Percentiles rank a stretch among this genome's conserved stretches.
These are phyloP conservation scores for Stereocaulon alpinum DNA, from an alignment of 495 filamentous ascomycete species.

Conservation along the genomic window DNA sequence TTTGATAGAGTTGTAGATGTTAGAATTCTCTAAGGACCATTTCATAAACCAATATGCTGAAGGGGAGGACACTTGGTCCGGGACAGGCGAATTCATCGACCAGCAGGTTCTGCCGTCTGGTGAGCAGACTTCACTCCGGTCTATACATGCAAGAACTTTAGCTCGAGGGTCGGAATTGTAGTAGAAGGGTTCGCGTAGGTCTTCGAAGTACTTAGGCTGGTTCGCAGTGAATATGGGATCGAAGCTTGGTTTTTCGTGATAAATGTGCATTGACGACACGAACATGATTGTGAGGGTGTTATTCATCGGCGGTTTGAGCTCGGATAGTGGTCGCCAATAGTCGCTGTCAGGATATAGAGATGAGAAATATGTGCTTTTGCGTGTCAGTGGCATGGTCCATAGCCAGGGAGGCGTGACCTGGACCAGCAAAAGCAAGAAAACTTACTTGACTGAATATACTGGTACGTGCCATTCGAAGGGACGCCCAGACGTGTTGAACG, in stretches of 20 bases:
- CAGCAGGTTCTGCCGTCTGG: constrained; percentile 19
- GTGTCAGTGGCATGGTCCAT: background rate
- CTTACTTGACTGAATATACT: constrained; percentile 21
- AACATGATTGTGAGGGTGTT: constrained; percentile 24
- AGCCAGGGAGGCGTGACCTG: background rate
- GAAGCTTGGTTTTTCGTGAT: constrained; percentile 15
- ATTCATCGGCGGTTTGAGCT: constrained; percentile 7
- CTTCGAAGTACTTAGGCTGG: constrained; percentile 1
- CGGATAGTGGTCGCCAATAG: constrained; percentile 17
- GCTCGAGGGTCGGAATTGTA: constrained; percentile 17
- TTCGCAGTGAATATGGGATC: constrained; percentile 23
- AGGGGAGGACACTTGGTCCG: background rate
- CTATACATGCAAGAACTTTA: constrained; percentile 19
- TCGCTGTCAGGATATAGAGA: constrained; percentile 2
- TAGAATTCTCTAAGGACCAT: constrained; percentile 17
- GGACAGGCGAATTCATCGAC: constrained; percentile 14
- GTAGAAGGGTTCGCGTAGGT: constrained; percentile 7
- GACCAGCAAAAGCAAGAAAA: background rate
- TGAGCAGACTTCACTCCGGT: constrained; percentile 18
- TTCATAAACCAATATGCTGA: constrained; percentile 21
- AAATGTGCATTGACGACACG: constrained; percentile 19
- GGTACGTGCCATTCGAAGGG: constrained; percentile 20
- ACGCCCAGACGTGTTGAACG: constrained; percentile 16
- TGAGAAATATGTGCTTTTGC: constrained; percentile 10
- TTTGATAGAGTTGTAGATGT: constrained; percentile 23